phyloP scores from a whole-genome alignment of 78 protist species.

The Cavenderia fasciculata region DNA sequence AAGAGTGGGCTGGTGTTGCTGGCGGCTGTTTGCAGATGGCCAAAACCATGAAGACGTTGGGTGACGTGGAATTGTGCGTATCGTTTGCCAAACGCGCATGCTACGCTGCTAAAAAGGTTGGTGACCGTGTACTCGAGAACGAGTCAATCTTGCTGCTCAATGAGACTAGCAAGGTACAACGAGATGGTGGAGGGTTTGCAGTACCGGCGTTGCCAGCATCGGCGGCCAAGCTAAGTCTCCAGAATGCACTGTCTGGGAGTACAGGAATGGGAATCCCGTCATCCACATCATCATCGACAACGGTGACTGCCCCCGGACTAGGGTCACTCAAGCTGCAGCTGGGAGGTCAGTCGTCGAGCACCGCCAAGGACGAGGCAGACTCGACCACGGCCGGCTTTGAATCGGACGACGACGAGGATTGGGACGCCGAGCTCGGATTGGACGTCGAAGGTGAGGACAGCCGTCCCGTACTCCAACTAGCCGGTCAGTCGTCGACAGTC shows the following conservation, averaged over 20 bases:
- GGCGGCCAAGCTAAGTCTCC: no score
- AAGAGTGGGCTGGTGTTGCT: constrained; percentile 20
- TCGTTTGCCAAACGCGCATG: constrained; percentile 7
- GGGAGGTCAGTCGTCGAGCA: background rate
- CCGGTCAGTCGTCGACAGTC: constrained; percentile 57
- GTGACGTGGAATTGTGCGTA: constrained; percentile 38
- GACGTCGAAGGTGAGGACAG: constrained; percentile 67
- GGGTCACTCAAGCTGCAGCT: background rate
- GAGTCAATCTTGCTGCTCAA: constrained; percentile 6
- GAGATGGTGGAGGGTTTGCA: no score
- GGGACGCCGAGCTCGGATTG: constrained; percentile 80
- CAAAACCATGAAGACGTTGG: constrained; percentile 41
- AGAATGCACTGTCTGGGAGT: no score
- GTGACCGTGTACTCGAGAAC: background rate
- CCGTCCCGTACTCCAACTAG: constrained; percentile 52
- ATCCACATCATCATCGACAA: constrained; percentile 14
- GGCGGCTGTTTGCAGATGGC: constrained; percentile 58
- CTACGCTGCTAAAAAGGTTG: background rate
- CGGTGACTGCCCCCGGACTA: background rate
- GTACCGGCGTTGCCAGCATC: background rate
- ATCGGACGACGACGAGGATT: constrained; percentile 74
- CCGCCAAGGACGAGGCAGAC: background rate
- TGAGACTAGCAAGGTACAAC: background rate
- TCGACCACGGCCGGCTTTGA: constrained; percentile 35
- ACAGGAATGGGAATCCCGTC: background rate